Percentiles rank a stretch among this genome's conserved stretches.
phyloP scores from a whole-genome alignment of 2,329 filamentous ascomycete genomes.

The Alternaria gaisen region DNA sequence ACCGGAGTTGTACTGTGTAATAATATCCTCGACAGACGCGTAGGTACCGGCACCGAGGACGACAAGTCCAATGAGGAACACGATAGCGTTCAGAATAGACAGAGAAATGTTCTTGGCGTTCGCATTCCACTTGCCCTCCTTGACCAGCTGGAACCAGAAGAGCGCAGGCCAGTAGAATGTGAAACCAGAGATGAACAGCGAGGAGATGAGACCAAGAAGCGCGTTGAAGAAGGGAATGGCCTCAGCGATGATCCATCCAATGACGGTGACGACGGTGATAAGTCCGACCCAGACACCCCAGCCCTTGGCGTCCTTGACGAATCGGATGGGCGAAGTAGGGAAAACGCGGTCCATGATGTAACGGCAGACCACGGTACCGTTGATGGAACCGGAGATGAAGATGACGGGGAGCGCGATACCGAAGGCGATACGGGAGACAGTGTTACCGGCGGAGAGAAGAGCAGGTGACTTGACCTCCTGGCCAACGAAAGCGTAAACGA shows the following conservation, averaged over 20 bases:
- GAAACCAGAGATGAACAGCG: constrained; percentile 74
- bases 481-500: constrained; percentile 75
- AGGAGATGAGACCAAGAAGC: constrained; percentile 69
- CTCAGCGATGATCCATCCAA: constrained; percentile 75
- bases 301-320: constrained; percentile 46
- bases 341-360: constrained; percentile 70
- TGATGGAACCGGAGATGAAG: constrained; percentile 75
- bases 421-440: constrained; percentile 74
- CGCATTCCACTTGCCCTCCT: constrained; percentile 55
- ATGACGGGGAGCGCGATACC: constrained; percentile 76
- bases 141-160: constrained; percentile 52
- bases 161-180: constrained; percentile 58
- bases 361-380: constrained; percentile 72
- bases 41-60: constrained; percentile 55
- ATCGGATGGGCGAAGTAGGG: constrained; percentile 63
- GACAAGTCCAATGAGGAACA: constrained; percentile 44
- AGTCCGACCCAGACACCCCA: constrained; percentile 69
- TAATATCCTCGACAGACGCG: constrained; percentile 56
- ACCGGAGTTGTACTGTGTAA: constrained; percentile 51
- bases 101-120: constrained; percentile 44
- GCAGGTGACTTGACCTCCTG: constrained; percentile 69
- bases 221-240: constrained; percentile 76
- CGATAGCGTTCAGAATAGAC: constrained; percentile 37
- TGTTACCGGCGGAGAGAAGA: constrained; percentile 67
- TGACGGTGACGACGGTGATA: constrained; percentile 64